Base-by-base conservation (phyloP, 495 filamentous ascomycete species). In the Xylona heveae region DNA sequence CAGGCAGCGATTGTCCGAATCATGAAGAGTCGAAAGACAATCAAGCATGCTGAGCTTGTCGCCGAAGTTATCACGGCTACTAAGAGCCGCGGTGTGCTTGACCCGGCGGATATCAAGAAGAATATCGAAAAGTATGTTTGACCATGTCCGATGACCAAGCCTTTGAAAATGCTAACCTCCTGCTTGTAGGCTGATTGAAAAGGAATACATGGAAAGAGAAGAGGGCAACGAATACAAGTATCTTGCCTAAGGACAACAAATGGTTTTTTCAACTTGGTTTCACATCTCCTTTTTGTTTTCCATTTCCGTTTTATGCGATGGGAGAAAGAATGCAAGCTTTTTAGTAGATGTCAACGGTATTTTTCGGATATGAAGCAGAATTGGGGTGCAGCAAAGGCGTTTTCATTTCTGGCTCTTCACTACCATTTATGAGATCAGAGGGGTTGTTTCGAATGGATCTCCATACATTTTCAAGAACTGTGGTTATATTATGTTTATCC, bases 1-100 rank as follows among this genome's bases (percentile, higher is more conserved):
- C 90, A 99, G 50, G 90, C 88, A 9, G 90, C 90, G 1, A 85
- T 99, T 39, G 88, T 94, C 38, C 60, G 88, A 9, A 92, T 99
- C 42, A 82, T 99, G 82, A 99, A 99, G 74, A 74, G 70, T 40
- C 57, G 79, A 39, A 90, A 93, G 64, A 67, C 48, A n/a, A 80
- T 95, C 51, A 67, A 59, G 16, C 83, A 94, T 48, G 47, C 61
- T 20, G 78, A 88, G 49, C 52, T 99, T 17, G 73, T 95, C 7
- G 62, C 67, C 7, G 78, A 92, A 54, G 78, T 85, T 2, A 91
- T 95, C 45, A 74, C 71, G 38, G 79, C 80, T 42, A 95, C 88
- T 10, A 80, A 68, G 56, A 74, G 57, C 25, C 62, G 90, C 24
- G 88, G 88, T 2, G 74, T 71, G 13, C 57, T 99, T 33, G 82